Percentiles rank a stretch among this genome's conserved stretches.
Evolutionary conservation across 805 yeast genomes (phyloP).

Genomic region (Priceomyces medius): DNA sequence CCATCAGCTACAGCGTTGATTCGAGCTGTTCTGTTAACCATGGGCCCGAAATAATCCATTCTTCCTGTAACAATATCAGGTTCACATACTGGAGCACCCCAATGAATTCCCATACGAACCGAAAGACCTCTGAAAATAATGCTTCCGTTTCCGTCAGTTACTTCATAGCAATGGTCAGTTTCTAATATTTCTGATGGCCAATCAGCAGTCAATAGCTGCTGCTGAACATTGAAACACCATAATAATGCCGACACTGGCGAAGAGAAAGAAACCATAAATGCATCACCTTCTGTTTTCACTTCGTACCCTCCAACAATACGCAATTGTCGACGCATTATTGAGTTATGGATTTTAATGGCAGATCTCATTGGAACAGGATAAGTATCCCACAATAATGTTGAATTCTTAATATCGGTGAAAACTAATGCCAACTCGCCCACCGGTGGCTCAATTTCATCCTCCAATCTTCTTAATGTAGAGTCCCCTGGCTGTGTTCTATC

Average conservation of each 20-base stretch:
- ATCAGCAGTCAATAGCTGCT: conserved; percentile 74
- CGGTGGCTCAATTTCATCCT: conserved; percentile 92
- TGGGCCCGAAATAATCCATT: conserved; percentile 99
- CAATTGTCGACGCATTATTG: conserved; percentile 89
- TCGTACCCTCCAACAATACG: conserved; percentile 96
- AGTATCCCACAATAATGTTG: conserved; percentile 91
- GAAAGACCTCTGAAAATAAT: conserved; percentile 82
- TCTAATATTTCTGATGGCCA: conserved; percentile 95
- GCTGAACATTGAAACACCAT: conserved; percentile 94
- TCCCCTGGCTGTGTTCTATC: conserved; percentile 52
- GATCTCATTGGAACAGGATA: conserved; percentile 93
- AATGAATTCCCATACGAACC: conserved; percentile 97
- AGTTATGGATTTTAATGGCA: conserved; percentile 91
- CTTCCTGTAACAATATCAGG: conserved; percentile 91
- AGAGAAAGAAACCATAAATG: conserved; percentile 96
- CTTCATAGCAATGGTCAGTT: conserved; percentile 79
- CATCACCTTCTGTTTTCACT: conserved; percentile 99
- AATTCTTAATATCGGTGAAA: conserved; percentile 94
- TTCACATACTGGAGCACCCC: conserved; percentile 98
- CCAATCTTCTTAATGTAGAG: conserved; percentile 75
- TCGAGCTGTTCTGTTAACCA: conserved; percentile 94
- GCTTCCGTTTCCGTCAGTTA: conserved; percentile 60
- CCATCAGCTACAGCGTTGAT: conserved; percentile 96
- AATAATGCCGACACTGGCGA: conserved; percentile 84
- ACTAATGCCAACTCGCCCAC: conserved; percentile 93